Percentiles rank a stretch among this genome's conserved stretches.
These are phyloP conservation scores for Talaromyces trachyspermus DNA, from an alignment of 495 filamentous ascomycete species.

Conservation along the genomic window DNA sequence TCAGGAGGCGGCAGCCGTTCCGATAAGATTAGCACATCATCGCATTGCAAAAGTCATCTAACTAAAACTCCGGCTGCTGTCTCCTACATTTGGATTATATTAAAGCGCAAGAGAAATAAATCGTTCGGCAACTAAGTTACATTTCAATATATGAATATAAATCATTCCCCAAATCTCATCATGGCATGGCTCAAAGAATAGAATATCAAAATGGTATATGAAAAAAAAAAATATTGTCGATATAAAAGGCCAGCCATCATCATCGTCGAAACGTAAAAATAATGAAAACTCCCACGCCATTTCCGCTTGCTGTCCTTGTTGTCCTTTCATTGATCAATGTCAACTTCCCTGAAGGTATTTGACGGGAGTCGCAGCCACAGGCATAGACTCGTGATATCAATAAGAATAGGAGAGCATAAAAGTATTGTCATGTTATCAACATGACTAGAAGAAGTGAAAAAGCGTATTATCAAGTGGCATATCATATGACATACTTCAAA, in stretches of 20 bases:
- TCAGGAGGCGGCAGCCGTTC: no score
- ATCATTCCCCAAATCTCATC: conserved; percentile 5
- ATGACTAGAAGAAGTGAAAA: conserved; percentile 2
- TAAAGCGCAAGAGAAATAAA: no score
- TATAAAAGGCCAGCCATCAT: conserved; percentile 6
- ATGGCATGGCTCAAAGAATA: not conserved
- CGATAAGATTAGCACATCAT: no score
- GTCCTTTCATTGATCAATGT: conserved; percentile 3
- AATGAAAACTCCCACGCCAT: conserved; percentile 6
- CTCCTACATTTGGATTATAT: no score
- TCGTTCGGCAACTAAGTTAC: no score
- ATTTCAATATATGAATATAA: no score
- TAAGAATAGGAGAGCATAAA: conserved; percentile 1
- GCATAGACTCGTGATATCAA: conserved; percentile 8
- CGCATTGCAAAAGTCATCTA: no score
- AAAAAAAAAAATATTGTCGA: not conserved
- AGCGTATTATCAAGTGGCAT: not conserved
- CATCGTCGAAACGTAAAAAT: conserved; percentile 1
- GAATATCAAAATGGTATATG: conserved; percentile 1
- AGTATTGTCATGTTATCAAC: not conserved
- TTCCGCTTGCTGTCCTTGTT: conserved; percentile 4
- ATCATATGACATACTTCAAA: conserved; percentile 3
- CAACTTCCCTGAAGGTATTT: not conserved
- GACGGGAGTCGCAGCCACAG: conserved; percentile 3
- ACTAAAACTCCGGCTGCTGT: no score